Base-by-base conservation (phyloP, 768 basidiomycete species). In the Lactarius sp. region DNA sequence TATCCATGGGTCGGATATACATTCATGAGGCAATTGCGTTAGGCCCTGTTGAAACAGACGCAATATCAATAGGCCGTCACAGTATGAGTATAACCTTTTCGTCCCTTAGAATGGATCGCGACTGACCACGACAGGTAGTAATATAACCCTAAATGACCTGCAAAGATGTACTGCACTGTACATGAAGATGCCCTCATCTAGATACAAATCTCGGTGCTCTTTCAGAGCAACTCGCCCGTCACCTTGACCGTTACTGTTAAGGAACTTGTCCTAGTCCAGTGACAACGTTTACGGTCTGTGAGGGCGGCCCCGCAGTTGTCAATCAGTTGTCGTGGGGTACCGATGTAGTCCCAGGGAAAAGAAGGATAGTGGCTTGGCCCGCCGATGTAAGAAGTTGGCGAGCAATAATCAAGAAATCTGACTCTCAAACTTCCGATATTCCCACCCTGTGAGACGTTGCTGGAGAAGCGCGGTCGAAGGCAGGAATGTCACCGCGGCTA, bases 401-500 rank as follows among this genome's bases (percentile, higher is more conserved):
- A 16, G 10, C 37, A 10, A 14, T 10, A 41, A 52, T 60, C 33
- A 60, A 22, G 52, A 52, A 16, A 52, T 52, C 16, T 18, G 56
- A 13, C 52, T 46, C 31, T 63, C 56, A 16, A 52, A 46, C 14
- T 58, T 52, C 51, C 51, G 53, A 20, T 44, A 52, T 27, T 58
- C 62, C 14, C n/a, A 42, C 14, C 42, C 61, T 12, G 42, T 51
- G 36, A 46, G 22, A 52, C 20, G 42, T 37, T 52, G 36, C 22
- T 51, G 39, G 16, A 37, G 52, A 1, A 39, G 27, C 27, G 27
- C 0, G 6, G 18, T 18, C n/a, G 36, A 34, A 4, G 42, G 36
- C 16, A 52, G 33, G 6, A 46, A 47, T 4, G 42, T 41, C 16
- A 9, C 31, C 18, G 52, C 42, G 8, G 57, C 39, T 49, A 53